phyloP scores from a whole-genome alignment of 192 early-diverging fungal genomes.

The Geranomyces variabilis region DNA sequence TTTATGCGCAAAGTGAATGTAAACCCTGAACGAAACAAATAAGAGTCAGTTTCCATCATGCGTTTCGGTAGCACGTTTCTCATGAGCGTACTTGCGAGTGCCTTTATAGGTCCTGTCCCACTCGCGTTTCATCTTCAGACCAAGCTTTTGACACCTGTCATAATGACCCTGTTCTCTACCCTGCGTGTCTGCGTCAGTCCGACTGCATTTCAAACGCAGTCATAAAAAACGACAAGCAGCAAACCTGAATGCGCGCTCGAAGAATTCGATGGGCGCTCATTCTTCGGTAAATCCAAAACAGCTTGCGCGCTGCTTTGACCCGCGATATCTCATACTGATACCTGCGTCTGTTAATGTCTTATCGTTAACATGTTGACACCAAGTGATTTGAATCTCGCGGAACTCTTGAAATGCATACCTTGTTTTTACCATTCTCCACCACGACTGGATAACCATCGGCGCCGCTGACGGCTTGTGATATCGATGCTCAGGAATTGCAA shows the following conservation, averaged over 20 bases:
- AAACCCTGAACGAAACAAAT: not conserved
- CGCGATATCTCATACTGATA: not conserved
- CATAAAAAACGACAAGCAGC: no score
- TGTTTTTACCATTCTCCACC: conserved; percentile 6
- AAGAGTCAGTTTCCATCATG: not conserved
- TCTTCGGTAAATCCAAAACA: not conserved
- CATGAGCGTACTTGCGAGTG: not conserved
- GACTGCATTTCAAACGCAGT: no score
- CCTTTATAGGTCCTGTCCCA: conserved; percentile 9
- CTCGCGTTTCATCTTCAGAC: conserved; percentile 14
- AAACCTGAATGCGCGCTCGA: not conserved
- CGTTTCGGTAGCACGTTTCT: not conserved
- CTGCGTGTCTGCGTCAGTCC: not conserved
- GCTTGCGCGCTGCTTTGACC: not conserved
- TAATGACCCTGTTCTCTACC: not conserved
- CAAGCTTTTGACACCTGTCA: not conserved
- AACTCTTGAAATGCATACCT: not conserved
- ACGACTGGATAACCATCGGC: conserved; percentile 12
- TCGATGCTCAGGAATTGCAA: not conserved
- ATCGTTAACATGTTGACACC: no score
- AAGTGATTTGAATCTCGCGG: no score
- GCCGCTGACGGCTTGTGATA: not conserved
- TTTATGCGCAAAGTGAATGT: not conserved
- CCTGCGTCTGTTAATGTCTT: not conserved
- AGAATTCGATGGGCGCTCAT: not conserved